Conservation (phyloP, 805 yeast species). For the Yarrowia sp. region DNA sequence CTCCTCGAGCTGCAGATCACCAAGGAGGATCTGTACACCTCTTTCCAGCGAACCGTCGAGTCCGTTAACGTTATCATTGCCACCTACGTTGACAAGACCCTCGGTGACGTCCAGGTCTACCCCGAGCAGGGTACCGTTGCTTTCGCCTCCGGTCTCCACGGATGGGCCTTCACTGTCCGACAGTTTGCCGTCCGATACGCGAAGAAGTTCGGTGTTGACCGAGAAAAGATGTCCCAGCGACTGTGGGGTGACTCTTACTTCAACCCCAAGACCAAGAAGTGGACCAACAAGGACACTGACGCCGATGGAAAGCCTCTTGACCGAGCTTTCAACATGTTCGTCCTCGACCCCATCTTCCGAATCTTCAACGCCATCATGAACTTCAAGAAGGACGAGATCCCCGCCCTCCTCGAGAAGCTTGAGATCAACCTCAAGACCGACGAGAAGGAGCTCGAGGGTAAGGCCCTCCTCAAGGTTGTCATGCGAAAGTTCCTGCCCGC, state of each 20-base stretch:
- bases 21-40: slow-evolving; percentile 98
- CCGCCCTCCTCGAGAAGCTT: slow-evolving; percentile 86
- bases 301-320: slow-evolving; percentile 94
- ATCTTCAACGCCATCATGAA: slow-evolving; percentile 96
- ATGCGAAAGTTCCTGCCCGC: slow-evolving; percentile 99
- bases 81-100: slow-evolving; percentile 82
- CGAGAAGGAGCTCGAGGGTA: slow-evolving; percentile 98
- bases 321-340: slow-evolving; percentile 99
- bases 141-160: slow-evolving; percentile 99
- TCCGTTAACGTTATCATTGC: slow-evolving; percentile 98
- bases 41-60: slow-evolving; percentile 98
- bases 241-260: slow-evolving; percentile 99
- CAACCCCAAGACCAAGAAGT: slow-evolving; percentile 99
- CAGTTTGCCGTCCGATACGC: slow-evolving; percentile 98
- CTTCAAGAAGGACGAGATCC: slow-evolving; percentile 97
- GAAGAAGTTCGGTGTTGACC: slow-evolving; percentile 99
- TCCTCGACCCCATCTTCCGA: slow-evolving; percentile 98
- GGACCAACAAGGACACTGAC: slow-evolving; percentile 94
- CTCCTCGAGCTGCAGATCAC: slow-evolving; percentile 96
- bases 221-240: slow-evolving; percentile 96
- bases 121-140: slow-evolving; percentile 99
- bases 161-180: slow-evolving; percentile 99
- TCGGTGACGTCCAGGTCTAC: slow-evolving; percentile 98
- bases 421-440: slow-evolving; percentile 92
- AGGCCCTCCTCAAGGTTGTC: slow-evolving; percentile 95